A percentile compares a stretch with the other conserved stretches of the same genome.
These are phyloP conservation scores for Brasilioporus rufonigricans DNA, from an alignment of 768 basidiomycete species.

Conservation along the genomic window DNA sequence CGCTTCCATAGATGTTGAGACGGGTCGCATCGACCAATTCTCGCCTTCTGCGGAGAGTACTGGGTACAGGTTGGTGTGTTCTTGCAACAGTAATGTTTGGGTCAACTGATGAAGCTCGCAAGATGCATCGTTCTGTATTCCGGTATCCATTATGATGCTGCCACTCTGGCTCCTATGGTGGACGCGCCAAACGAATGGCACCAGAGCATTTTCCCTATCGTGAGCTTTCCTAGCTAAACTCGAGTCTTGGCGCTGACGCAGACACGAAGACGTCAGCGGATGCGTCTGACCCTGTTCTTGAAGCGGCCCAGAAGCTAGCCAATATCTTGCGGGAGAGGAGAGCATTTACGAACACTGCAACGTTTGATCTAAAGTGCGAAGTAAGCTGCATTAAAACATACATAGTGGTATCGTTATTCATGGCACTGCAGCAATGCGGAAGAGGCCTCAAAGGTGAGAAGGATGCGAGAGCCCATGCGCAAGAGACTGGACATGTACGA, in stretches of 20 bases:
- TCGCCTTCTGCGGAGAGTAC: conserved; percentile 37
- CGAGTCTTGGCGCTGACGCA: conserved; percentile 24
- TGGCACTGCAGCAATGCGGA: conserved; percentile 62
- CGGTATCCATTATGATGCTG: conserved; percentile 96
- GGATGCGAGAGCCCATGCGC: conserved; percentile 85
- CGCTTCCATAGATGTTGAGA: conserved; percentile 87
- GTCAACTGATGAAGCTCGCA: conserved; percentile 13
- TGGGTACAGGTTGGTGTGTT: conserved; percentile 28
- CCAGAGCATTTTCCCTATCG: conserved; percentile 75
- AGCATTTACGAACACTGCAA: conserved; percentile 89
- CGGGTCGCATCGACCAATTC: conserved; percentile 85
- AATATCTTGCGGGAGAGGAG: conserved; percentile 68
- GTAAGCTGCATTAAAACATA: conserved; percentile 38
- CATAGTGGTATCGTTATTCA: conserved; percentile 5
- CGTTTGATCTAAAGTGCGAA: conserved; percentile 88
- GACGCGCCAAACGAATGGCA: conserved; percentile 87
- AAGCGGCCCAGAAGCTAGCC: conserved; percentile 70
- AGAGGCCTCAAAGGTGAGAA: conserved; percentile 92
- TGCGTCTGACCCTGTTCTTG: conserved; percentile 53
- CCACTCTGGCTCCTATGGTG: conserved; percentile 72
- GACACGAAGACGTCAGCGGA: conserved; percentile 26
- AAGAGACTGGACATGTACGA: conserved; percentile 76
- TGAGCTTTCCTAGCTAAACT: conserved; percentile 24
- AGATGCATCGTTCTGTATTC: conserved; percentile 86
- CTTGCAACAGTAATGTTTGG: not conserved